Base-by-base conservation (phyloP, 176 grass and related monocot genomes). In the Cenchrus americanus region DNA sequence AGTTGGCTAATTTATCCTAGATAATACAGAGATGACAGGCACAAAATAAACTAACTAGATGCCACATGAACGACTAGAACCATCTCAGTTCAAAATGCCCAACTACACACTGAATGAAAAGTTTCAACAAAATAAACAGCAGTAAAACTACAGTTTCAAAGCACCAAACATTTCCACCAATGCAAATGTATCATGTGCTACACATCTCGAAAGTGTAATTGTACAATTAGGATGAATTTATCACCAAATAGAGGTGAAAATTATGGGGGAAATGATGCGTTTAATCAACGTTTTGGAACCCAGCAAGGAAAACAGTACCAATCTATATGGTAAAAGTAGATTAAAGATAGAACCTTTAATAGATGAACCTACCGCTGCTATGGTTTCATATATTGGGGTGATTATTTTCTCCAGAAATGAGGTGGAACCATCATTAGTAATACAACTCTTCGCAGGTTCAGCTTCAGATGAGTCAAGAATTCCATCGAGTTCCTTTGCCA, bases 401-500 rank as follows among this genome's bases (percentile, higher is more conserved):
- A 98, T 92, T 83, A 95, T 90, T 79, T 73, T 84, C 75, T 90
- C 89, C 4, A 98, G 78, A 80, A 85, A 98, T 61, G 96, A 95
- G 14, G 83, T 85, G 22, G 87, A 88, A 73, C 77, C 87, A 75
- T 92, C 83, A 32, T 10, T 75, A 62, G 66, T 81, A 41, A 65
- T 80, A 86, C 89, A 95, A 75, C 91, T 93, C 57, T 86, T 71
- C 47, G 96, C 89, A 75, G 82, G 58, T 80, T 66, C 62, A 51
- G 96, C 93, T 86, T 92, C 89, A 83, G 88, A 85, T 70, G 93
- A 95, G 90, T 98, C 93, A 77, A 98, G 86, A 80, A 92, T 92
- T n/a, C 80, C 93, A 79, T 98, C 96, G 6, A 98, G 85, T 41
- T 98, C 96, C 60, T 92, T 93, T 88, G 96, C 91, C 96, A 98